Evolutionary conservation across 2,329 filamentous ascomycete species (phyloP), one percentile per base, ranked within the genome.

Genomic region (Hypoxylon sp.): DNA sequence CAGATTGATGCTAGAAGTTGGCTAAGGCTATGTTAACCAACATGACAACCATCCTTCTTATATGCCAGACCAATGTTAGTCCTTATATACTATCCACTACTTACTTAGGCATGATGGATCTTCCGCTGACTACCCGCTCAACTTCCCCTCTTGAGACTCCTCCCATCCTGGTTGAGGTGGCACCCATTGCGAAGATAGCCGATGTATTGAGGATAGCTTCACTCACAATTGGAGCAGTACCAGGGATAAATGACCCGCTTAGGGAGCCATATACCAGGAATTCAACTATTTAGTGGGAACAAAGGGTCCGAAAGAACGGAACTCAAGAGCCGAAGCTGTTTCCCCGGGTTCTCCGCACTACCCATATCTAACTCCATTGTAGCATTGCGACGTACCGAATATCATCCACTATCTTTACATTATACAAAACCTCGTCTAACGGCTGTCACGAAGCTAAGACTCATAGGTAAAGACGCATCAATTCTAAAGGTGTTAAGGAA

Each of bases 321-420:
- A 37, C 31, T 33, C 17, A 42, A 49, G 14, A 48, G 42, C 55
- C 55, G 40, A 58, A 58, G 42, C 11, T 7, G 1, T 57, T 56
- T 57, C 57, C 30, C 56, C 56, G 57, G 57, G 27, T 66, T 66
- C 63, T 57, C 51, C 63, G 56, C 51, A 66, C 25, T 30, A n/a
- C n/a, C n/a, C n/a, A n/a, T n/a, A 25, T 10, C 40, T 49, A 53
- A 22, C 35, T 53, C 31, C 33, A 42, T 56, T 20, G 13, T 35
- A 27, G n/a, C 13, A n/a, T 27, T 40, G 6, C 14, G 10, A 42
- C n/a, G 8, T n/a, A 31, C 14, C 3, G 22, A 27, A 22, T 42
- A 22, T 13, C 30, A 11, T 44, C 33, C 33, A 35, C 33, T n/a
- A 11, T 35, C 33, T 11, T 35, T 7, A 1, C 10, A 10, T n/a